phyloP scores from a whole-genome alignment of 2,329 filamentous ascomycete genomes.

The Aspergillus calidoustus region DNA sequence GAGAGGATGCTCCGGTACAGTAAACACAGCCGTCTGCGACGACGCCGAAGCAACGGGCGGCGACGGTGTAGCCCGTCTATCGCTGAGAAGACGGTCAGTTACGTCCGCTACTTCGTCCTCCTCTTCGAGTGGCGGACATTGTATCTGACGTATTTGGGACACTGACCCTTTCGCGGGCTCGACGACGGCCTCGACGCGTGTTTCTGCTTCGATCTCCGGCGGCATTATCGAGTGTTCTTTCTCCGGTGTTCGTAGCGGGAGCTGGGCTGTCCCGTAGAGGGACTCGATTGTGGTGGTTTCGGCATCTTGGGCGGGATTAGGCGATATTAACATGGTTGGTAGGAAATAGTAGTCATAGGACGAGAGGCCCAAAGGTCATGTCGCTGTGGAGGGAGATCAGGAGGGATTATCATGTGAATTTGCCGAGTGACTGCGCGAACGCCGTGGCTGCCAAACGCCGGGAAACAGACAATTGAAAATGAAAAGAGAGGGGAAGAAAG shows the following conservation, averaged over 20 bases:
- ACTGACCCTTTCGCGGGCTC: constrained; percentile 2
- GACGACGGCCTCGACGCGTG: background rate
- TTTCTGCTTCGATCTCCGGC: background rate
- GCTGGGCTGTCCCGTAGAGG: background rate
- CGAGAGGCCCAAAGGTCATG: constrained; percentile 3
- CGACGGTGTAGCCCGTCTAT: constrained; percentile 3
- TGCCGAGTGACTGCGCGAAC: background rate
- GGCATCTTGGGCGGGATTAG: constrained; percentile 7
- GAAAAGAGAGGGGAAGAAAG: background rate
- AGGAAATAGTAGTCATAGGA: constrained; percentile 8
- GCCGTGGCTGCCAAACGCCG: background rate
- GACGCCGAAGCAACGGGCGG: background rate
- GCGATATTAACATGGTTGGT: constrained; percentile 8
- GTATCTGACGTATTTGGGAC: constrained; percentile 7
- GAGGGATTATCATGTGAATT: constrained; percentile 10
- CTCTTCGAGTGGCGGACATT: constrained; percentile 3
- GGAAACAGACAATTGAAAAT: background rate
- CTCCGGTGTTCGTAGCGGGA: constrained; percentile 4
- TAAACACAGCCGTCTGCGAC: background rate
- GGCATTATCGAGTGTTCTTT: constrained; percentile 8
- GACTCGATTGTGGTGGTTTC: background rate
- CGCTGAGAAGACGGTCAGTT: constrained; percentile 21
- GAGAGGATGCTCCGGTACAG: constrained; percentile 46
- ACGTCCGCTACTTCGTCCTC: constrained; percentile 14
- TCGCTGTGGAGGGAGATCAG: constrained; percentile 6